Evolutionary conservation across 2,329 filamentous ascomycete species (phyloP).

Genomic region (Penicillium hordei): DNA sequence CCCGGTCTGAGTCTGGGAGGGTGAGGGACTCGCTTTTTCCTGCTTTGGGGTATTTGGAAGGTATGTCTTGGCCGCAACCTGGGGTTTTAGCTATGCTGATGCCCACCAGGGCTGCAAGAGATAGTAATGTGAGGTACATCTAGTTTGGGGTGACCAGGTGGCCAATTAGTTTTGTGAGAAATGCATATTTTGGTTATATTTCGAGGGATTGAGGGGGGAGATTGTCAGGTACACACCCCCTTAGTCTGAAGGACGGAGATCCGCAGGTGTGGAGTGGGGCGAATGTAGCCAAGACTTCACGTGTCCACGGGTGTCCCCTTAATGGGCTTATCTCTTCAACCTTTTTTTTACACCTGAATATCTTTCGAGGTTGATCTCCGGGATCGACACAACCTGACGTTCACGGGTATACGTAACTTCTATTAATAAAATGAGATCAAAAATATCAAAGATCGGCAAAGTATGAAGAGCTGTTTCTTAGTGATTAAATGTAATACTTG

Average conservation of each 20-base stretch:
- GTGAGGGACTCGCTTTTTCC: constrained; percentile 14
- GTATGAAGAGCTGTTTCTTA: no score
- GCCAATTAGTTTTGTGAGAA: neutral
- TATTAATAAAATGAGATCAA: no score
- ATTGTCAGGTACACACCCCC: neutral
- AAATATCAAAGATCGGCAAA: no score
- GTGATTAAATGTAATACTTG: no score
- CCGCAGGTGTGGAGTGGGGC: neutral
- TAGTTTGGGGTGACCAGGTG: neutral
- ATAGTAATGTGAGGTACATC: constrained; percentile 6
- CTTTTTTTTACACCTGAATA: neutral
- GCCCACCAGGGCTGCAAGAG: constrained; percentile 10
- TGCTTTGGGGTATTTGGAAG: constrained; percentile 18
- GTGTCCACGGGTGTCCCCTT: neutral
- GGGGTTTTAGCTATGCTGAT: constrained; percentile 7
- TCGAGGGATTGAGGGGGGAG: neutral
- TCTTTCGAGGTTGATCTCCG: no score
- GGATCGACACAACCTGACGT: no score
- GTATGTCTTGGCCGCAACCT: constrained; percentile 22
- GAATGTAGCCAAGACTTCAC: neutral
- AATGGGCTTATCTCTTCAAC: neutral
- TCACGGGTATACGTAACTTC: no score
- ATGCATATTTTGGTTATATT: neutral
- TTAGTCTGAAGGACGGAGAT: neutral
- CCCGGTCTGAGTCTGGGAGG: constrained; percentile 20